A percentile compares a stretch with the other conserved stretches of the same genome.
phyloP scores from a whole-genome alignment of 345 rosid species.

The Lepidium aucheri region DNA sequence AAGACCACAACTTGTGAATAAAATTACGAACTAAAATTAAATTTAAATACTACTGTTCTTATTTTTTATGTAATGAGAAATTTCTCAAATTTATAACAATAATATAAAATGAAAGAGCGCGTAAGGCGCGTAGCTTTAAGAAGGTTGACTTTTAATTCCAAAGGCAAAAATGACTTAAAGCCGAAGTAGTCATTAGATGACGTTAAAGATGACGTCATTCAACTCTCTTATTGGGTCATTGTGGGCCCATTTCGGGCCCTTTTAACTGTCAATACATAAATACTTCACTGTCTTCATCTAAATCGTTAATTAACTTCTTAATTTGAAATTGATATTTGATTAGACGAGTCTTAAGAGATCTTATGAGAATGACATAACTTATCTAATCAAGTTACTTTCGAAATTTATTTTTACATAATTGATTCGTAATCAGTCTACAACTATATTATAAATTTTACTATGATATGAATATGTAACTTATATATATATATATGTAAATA shows the following conservation, averaged over 20 bases:
- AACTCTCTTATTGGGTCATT: constrained; percentile 18
- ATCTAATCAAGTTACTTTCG: too few relatives aligned
- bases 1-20: constrained; percentile 20
- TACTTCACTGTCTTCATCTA: constrained; percentile 3
- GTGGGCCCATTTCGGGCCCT: constrained; percentile 17
- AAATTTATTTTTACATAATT: too few relatives aligned
- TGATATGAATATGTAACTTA: not conserved
- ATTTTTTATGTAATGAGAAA: not conserved
- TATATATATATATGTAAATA: not conserved
- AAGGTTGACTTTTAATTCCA: constrained; percentile 43
- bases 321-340: too few relatives aligned
- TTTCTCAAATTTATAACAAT: not conserved
- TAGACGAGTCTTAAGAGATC: too few relatives aligned
- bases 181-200: constrained; percentile 40
- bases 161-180: constrained; percentile 41
- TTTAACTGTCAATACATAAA: constrained; percentile 1
- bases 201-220: constrained; percentile 22
- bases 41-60: not conserved
- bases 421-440: too few relatives aligned
- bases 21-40: not conserved
- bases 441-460: not conserved
- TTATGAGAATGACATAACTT: too few relatives aligned
- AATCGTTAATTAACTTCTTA: not conserved
- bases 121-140: constrained; percentile 19
- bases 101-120: constrained; percentile 17